Evolutionary conservation across 208 protist genomes (phyloP), one percentile per base, ranked within the genome.

Genomic region (Acanthamoeba healyi): DNA sequence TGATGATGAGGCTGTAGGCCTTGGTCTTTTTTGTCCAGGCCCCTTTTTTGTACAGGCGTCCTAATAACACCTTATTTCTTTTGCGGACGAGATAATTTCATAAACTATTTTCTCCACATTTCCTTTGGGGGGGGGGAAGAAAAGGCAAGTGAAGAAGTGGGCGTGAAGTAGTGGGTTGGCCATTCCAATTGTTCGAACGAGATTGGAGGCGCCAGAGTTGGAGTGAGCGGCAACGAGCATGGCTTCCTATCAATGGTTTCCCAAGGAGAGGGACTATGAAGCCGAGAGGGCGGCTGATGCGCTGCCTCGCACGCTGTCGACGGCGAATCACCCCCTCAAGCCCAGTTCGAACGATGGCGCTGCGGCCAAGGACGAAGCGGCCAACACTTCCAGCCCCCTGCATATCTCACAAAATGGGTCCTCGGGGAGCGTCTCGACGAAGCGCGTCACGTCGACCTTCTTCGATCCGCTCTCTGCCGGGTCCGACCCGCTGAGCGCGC

Each of bases 281-380:
- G 36, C 70, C 24, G 70, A 79, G 32, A 4, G 38, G 38, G 36
- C 22, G 0, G 70, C 19, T 17, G 14, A n/a, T 40, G 70, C 70
- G 9, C 36, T 79, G 70, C 36, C 70, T 17, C 70, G 70, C 32
- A 79, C 38, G 2, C 70, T 36, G 15, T 40, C 70, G 22, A 79
- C 70, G 32, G 70, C 70, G 7, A 79, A 79, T 79, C 70, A 79
- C 36, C 70, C 70, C 17, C 70, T 79, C 19, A 79, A 40, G 36
- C 70, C 70, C 65, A 74, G 29, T 40, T 63, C 56, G 24, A 26
- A 74, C 10, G 29, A 74, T 24, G 65, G 19, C 51, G 19, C 51
- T 24, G 19, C 10, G 51, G 51, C 12, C 17, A 34, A 42, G 2
- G 65, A 42, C 2, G 65, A 36, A 26, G 32, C 61, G 0, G 32